Evolutionary conservation across 2,329 filamentous ascomycete genomes (phyloP), one percentile per base, ranked within the genome.

Genomic region (Penicillium sp.): DNA sequence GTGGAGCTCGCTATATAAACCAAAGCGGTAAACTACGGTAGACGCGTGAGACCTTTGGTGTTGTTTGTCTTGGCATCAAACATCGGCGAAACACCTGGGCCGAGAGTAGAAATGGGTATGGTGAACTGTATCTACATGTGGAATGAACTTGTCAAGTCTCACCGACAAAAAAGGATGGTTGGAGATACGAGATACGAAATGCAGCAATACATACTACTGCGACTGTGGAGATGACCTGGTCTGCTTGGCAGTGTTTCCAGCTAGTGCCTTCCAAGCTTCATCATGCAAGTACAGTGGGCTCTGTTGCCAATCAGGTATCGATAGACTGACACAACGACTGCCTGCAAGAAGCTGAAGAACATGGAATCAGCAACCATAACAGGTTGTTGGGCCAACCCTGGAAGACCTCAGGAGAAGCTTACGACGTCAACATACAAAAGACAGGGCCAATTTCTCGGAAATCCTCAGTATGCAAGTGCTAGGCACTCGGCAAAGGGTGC

Each of bases 31-130:
- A n/a, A 11, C 26, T 48, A 50, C 56, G 49, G 45, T 48, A 39
- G 43, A 37, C 53, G 40, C 4, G 18, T 24, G 2, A 4, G 26
- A 44, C 46, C 35, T 40, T 42, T 22, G 11, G 16, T 4, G 51
- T 29, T 54, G 52, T 57, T 55, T 55, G 53, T 24, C 34, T 52
- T 52, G 51, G 45, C 51, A 49, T 55, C 50, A 54, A 57, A 57
- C 55, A 50, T 34, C 50, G 49, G 49, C 32, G 40, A 56, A 50
- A 52, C 18, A 39, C 11, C 32, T 16, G 39, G 31, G 39, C 39
- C 49, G 49, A 45, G 39, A 37, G 26, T 22, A 9, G 37, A 1
- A 22, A n/a, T 45, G 43, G 24, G 10, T 20, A 32, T 20, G 11
- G 7, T 16, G 11, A 22, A 45, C 7, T 9, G 13, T 20, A 22